These are phyloP conservation scores for Ramalina intermedia DNA, from an alignment of 495 filamentous ascomycete genomes.

Conservation along the genomic window DNA sequence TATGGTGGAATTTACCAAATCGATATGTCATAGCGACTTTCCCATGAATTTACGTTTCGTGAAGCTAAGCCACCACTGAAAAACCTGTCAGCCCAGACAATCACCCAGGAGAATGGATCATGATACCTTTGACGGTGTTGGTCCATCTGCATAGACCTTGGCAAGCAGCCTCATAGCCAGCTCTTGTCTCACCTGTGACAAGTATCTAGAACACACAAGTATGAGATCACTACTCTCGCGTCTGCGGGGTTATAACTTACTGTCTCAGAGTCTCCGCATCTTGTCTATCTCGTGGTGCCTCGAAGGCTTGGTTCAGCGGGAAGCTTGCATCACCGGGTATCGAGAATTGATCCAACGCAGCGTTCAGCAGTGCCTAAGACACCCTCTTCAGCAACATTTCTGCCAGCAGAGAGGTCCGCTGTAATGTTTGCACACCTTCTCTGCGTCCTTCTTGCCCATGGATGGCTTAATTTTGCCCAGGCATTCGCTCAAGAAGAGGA, in stretches of 20 bases:
- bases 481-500: slow-evolving; percentile 81
- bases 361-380: slow-evolving; percentile 45
- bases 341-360: slow-evolving; percentile 80
- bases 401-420: background rate
- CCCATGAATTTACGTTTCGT: slow-evolving; percentile 99
- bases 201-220: slow-evolving; percentile 32
- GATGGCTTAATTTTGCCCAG: slow-evolving; percentile 67
- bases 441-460: slow-evolving; percentile 44
- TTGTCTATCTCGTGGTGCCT: slow-evolving; percentile 69
- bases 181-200: slow-evolving; percentile 86
- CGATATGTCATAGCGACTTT: slow-evolving; percentile 35
- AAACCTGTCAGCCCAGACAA: slow-evolving; percentile 2
- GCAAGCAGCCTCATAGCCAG: slow-evolving; percentile 65
- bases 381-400: background rate
- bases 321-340: slow-evolving; percentile 91
- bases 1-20: too few relatives aligned
- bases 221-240: background rate
- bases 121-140: slow-evolving; percentile 66
- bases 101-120: background rate
- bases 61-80: slow-evolving; percentile 92
- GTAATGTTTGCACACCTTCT: slow-evolving; percentile 31
- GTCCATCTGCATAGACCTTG: slow-evolving; percentile 74
- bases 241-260: slow-evolving; percentile 24
- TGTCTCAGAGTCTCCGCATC: slow-evolving; percentile 75
- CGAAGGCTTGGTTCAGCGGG: slow-evolving; percentile 76